These are phyloP conservation scores for Diddensiella transvaalensis DNA, from an alignment of 805 yeast genomes.

Conservation along the genomic window DNA sequence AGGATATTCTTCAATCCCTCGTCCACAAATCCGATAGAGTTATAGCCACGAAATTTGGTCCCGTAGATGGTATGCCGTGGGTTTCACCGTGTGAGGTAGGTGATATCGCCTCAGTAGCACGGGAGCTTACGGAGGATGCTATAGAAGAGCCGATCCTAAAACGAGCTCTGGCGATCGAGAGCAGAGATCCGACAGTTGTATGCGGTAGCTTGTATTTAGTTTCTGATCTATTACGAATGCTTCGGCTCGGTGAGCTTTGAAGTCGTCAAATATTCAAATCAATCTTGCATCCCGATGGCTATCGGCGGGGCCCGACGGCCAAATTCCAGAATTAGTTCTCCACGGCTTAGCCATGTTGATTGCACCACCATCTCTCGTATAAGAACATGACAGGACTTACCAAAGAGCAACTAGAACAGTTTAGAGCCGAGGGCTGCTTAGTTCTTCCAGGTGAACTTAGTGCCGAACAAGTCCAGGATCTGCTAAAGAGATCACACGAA, in stretches of 20 bases:
- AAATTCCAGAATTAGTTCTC: too few relatives aligned
- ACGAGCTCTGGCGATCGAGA: conserved; percentile 17
- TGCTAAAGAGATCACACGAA: conserved; percentile 43
- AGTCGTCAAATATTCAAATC: too few relatives aligned
- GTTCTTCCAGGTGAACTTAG: conserved; percentile 55
- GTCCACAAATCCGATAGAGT: conserved; percentile 52
- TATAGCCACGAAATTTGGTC: conserved; percentile 58
- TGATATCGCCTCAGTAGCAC: conserved; percentile 30
- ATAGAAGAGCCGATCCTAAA: conserved; percentile 24
- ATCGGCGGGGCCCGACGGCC: too few relatives aligned
- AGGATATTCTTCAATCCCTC: conserved; percentile 46
- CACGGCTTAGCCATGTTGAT: too few relatives aligned
- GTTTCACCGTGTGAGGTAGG: conserved; percentile 46
- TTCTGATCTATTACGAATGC: conserved; percentile 43
- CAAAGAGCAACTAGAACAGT: conserved; percentile 46
- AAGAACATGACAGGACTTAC: conserved; percentile 36
- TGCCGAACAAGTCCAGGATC: conserved; percentile 36
- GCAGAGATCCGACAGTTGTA: conserved; percentile 39
- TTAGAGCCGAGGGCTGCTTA: conserved; percentile 55
- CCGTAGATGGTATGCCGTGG: conserved; percentile 95
- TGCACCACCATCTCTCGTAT: too few relatives aligned
- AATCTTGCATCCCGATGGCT: too few relatives aligned
- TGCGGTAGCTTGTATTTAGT: conserved; percentile 72
- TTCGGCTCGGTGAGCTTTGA: neutral
- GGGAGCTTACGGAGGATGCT: conserved; percentile 23